These are phyloP conservation scores for Kazachstania viticola DNA, from an alignment of 805 yeast species.

Conservation along the genomic window DNA sequence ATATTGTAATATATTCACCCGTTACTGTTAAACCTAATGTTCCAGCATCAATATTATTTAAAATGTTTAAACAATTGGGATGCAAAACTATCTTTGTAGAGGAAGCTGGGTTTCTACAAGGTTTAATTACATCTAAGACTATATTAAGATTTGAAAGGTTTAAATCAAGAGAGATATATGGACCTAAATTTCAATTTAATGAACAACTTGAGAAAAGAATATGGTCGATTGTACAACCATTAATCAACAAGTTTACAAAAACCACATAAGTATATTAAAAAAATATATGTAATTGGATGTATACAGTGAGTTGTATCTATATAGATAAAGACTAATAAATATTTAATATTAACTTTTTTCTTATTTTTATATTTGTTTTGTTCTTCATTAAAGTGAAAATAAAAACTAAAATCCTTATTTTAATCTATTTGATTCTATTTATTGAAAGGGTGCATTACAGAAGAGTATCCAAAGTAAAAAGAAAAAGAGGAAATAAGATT, in stretches of 20 bases:
- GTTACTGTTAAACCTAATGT: conserved; percentile 42
- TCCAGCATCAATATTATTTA: conserved; percentile 49
- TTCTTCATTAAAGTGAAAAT: no score
- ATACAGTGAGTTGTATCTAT: no score
- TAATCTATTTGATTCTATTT: no score
- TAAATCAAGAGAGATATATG: conserved; percentile 19
- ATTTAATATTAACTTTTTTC: no score
- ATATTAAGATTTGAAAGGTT: conserved; percentile 48
- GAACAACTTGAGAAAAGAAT: conserved; percentile 14
- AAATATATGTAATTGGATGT: no score
- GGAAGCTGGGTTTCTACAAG: conserved; percentile 48
- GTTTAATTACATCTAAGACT: conserved; percentile 81
- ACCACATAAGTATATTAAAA: conserved; percentile 1
- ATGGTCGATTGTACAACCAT: conserved; percentile 13
- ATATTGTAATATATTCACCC: conserved; percentile 36
- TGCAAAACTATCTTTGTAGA: conserved; percentile 65
- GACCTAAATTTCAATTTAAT: conserved; percentile 18
- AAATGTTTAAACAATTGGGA: conserved; percentile 67
- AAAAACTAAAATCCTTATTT: no score
- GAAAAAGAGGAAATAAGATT: no score
- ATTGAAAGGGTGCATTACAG: no score
- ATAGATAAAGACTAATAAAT: no score
- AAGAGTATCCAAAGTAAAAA: no score
- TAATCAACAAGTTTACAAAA: conserved; percentile 7
- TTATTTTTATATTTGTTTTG: no score